These are phyloP conservation scores for Pugionium dolabratum DNA, from an alignment of 345 rosid genomes.

Conservation along the genomic window DNA sequence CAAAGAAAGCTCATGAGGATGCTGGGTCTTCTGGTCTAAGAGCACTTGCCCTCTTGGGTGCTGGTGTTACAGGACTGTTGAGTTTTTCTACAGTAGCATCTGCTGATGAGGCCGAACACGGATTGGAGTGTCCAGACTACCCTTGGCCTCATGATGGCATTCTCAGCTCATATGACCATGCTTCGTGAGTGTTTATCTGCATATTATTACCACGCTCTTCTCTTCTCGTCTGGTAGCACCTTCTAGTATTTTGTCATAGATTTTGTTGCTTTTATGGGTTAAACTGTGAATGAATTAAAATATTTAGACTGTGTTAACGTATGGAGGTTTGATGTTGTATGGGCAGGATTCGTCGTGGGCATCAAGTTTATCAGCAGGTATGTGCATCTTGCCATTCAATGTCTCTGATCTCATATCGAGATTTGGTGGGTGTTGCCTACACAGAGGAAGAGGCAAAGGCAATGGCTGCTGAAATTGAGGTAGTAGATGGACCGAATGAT, in stretches of 20 bases:
- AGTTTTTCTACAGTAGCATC: conserved; percentile 76
- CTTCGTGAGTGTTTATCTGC: conserved; percentile 69
- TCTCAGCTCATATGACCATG: conserved; percentile 97
- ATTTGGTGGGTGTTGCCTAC: conserved; percentile 95
- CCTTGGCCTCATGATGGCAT: conserved; percentile 99
- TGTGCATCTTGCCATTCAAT: conserved; percentile 99
- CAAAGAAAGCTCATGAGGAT: conserved; percentile 68
- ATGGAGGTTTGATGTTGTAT: conserved; percentile 33
- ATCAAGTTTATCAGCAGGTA: conserved; percentile 95
- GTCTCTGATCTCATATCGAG: conserved; percentile 93
- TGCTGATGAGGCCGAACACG: conserved; percentile 99
- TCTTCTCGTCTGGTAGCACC: neutral
- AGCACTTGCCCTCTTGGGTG: conserved; percentile 77
- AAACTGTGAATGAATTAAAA: neutral
- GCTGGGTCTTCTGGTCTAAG: conserved; percentile 58
- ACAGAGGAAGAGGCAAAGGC: conserved; percentile 98
- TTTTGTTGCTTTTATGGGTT: neutral
- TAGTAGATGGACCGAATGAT: conserved; percentile 97
- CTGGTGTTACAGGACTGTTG: conserved; percentile 83
- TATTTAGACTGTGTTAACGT: neutral
- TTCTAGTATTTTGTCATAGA: neutral
- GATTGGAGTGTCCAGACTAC: conserved; percentile 75
- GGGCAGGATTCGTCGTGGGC: conserved; percentile 97
- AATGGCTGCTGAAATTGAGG: conserved; percentile 99
- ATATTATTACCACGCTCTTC: neutral